Percentiles rank a stretch among this genome's conserved stretches.
Conservation (phyloP, 495 filamentous ascomycete species). For the Pyronema domesticum region DNA sequence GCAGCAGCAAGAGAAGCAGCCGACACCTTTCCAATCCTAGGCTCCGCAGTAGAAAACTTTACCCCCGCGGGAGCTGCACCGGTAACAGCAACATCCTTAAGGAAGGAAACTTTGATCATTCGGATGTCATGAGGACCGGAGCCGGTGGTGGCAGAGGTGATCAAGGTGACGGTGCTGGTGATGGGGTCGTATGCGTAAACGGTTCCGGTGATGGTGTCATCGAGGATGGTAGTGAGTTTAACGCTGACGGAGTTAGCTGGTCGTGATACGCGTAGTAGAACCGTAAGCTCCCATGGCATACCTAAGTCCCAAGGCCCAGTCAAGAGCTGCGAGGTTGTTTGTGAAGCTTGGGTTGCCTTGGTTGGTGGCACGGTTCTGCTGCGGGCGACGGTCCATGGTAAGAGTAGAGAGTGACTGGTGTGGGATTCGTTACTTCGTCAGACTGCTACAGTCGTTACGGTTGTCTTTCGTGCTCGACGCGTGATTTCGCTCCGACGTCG, state of each 20-base stretch:
- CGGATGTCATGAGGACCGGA: slow-evolving; percentile 35
- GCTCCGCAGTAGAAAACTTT: slow-evolving; percentile 29
- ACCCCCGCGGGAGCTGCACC: slow-evolving; percentile 27
- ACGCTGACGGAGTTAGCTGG: slow-evolving; percentile 29
- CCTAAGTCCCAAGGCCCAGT: slow-evolving; percentile 23
- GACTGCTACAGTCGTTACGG: too few relatives aligned
- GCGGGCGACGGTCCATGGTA: slow-evolving; percentile 3
- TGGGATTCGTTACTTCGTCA: background rate
- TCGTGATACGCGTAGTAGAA: slow-evolving; percentile 1
- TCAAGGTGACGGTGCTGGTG: slow-evolving; percentile 47
- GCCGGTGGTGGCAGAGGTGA: slow-evolving; percentile 27
- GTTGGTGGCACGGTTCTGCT: background rate
- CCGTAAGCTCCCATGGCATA: slow-evolving; percentile 5
- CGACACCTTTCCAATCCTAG: slow-evolving; percentile 31
- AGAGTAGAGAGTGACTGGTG: background rate
- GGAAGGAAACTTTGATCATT: slow-evolving; percentile 44
- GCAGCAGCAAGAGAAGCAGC: slow-evolving; percentile 37
- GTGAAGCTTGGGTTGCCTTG: background rate
- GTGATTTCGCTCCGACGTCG: too few relatives aligned
- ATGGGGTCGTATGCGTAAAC: slow-evolving; percentile 50
- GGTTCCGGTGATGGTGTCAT: slow-evolving; percentile 39
- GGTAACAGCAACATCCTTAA: slow-evolving; percentile 41
- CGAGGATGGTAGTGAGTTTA: slow-evolving; percentile 40
- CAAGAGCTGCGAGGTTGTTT: slow-evolving; percentile 14
- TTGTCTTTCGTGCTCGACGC: too few relatives aligned